Conservation (phyloP, 192 early-diverging fungal genomes). For the Dispira simplex region DNA sequence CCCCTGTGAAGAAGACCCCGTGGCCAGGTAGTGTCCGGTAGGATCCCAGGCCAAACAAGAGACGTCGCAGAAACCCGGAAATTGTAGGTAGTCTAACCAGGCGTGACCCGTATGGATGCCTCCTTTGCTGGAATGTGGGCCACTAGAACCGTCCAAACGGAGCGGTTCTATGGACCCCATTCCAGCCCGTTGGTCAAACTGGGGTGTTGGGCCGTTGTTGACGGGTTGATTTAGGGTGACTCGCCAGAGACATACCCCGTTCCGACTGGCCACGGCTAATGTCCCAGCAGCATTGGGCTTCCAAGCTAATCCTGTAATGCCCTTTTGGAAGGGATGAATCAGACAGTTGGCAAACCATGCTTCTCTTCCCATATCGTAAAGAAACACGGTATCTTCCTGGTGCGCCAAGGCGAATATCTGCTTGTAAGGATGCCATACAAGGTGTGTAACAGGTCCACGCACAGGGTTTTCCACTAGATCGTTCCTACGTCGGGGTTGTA, state of each 20-base stretch:
- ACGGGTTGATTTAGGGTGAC: slow-evolving; percentile 15
- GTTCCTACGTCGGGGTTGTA: not conserved
- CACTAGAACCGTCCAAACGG: not conserved
- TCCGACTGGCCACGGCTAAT: slow-evolving; percentile 23
- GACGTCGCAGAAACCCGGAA: slow-evolving; percentile 12
- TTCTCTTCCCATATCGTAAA: slow-evolving; percentile 48
- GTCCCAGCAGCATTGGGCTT: slow-evolving; percentile 25
- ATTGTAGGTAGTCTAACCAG: not conserved
- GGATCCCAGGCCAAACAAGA: slow-evolving; percentile 24
- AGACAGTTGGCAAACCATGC: slow-evolving; percentile 27
- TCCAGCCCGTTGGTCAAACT: not conserved
- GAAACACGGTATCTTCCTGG: slow-evolving; percentile 40
- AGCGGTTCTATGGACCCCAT: not conserved
- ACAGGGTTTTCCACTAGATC: not conserved
- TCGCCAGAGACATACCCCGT: slow-evolving; percentile 27
- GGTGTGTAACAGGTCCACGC: slow-evolving; percentile 23
- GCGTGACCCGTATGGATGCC: slow-evolving; percentile 6
- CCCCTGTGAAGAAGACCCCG: slow-evolving; percentile 22
- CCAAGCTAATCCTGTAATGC: slow-evolving; percentile 27
- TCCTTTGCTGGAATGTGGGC: not conserved
- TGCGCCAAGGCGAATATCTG: slow-evolving; percentile 53
- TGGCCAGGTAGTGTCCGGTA: slow-evolving; percentile 25
- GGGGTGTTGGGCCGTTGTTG: not conserved
- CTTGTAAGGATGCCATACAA: slow-evolving; percentile 64
- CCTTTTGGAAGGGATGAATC: slow-evolving; percentile 22